Evolutionary conservation across 2,329 filamentous ascomycete species (phyloP).

Genomic region (Paraphaeosphaeria sporulosa): DNA sequence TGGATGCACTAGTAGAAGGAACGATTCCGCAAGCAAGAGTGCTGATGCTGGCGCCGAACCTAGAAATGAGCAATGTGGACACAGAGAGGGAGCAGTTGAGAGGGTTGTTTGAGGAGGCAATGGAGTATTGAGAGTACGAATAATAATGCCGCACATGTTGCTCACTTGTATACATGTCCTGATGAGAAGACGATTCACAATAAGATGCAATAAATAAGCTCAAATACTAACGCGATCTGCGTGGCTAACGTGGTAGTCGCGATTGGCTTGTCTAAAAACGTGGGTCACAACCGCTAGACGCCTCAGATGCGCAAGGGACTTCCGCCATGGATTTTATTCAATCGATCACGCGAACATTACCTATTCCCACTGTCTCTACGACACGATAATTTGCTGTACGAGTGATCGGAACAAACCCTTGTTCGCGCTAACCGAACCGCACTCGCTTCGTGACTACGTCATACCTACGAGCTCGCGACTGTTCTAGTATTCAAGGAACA

Average conservation of each 20-base stretch:
- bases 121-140: constrained; percentile 45
- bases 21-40: constrained; percentile 93
- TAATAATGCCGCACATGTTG: not conserved
- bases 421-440: constrained; percentile 2
- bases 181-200: not conserved
- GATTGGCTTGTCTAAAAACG: constrained; percentile 1
- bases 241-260: not conserved
- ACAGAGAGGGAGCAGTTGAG: constrained; percentile 59
- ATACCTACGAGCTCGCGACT: constrained; percentile 1
- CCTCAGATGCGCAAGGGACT: not conserved
- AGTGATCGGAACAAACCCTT: not conserved
- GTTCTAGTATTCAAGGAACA: not conserved
- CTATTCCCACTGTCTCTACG: not conserved
- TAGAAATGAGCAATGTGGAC: constrained; percentile 60
- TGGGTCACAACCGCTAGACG: not conserved
- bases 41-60: constrained; percentile 85
- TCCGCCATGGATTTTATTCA: not conserved
- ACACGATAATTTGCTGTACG: not conserved
- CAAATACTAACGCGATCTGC: not conserved
- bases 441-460: constrained; percentile 9
- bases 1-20: constrained; percentile 88
- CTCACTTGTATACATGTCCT: not conserved
- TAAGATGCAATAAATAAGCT: constrained; percentile 2
- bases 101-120: constrained; percentile 57
- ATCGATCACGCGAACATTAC: not conserved